Evolutionary conservation across 1,284 basidiomycete genomes (phyloP), one percentile per base, ranked within the genome.

Genomic region (Pholiota adiposa): DNA sequence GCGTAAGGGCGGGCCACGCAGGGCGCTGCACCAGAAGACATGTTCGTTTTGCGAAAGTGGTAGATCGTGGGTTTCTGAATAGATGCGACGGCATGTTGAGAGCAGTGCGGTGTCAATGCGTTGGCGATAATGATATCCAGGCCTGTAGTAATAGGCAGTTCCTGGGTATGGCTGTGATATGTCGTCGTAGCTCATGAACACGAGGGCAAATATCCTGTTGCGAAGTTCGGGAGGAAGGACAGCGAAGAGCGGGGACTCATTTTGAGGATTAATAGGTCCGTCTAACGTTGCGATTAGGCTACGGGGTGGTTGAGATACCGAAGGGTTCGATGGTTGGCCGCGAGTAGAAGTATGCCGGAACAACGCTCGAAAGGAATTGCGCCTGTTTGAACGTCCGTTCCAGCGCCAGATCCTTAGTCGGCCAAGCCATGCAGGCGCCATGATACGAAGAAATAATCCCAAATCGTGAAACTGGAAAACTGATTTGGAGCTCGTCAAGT

Each of bases 51-150:
- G 46, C 3, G 55, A 58, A 2, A 61, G 34, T n/a, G 60, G 43
- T n/a, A 57, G 43, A 14, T 49, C 46, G 29, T 58, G 60, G 3
- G 60, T 58, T 43, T 61, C 60, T 21, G 27, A 19, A 31, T 57
- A 61, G 23, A 58, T 61, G n/a, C 57, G 56, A 9, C 51, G 59
- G 33, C 59, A 61, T 14, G 59, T 57, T n/a, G 54, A 41, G 18
- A 61, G 48, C 19, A 61, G 19, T 9, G 54, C 54, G 6, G 59
- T 61, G 33, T 52, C 43, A 19, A 57, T 61, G 33, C 54, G 54
- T 9, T 55, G 55, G 12, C 34, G 55, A 48, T 51, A 57, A n/a
- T 49, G 41, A 29, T 61, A 61, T 12, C 54, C 59, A 12, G 54
- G 54, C 4, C 54, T 48, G 14, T 40, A 53, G 29, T 57, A 57